phyloP scores from a whole-genome alignment of 208 protist species.

The Leishmania tropica region DNA sequence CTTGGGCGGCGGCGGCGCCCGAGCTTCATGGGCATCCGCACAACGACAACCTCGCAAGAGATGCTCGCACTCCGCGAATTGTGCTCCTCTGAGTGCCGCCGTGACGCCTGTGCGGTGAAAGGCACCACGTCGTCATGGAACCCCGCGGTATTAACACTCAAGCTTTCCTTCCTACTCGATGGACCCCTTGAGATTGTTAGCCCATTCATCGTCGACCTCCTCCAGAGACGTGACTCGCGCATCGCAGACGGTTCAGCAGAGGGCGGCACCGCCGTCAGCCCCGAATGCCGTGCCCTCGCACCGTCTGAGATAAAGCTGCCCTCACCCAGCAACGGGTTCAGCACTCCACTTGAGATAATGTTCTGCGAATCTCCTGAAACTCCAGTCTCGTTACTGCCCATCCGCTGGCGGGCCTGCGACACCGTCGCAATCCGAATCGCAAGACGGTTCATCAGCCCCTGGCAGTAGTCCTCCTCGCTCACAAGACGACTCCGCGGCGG shows the following conservation, averaged over 20 bases:
- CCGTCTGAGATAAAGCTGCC: not conserved
- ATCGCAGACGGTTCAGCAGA: not conserved
- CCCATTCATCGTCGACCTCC: not conserved
- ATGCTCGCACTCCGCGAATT: not conserved
- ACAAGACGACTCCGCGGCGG: slow-evolving; percentile 2
- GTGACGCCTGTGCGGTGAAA: not conserved
- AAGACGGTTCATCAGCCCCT: slow-evolving; percentile 1
- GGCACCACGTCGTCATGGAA: not conserved
- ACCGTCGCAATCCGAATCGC: not conserved
- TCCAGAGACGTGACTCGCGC: not conserved
- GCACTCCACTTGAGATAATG: not conserved
- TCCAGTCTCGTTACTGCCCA: slow-evolving; percentile 15
- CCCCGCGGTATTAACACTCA: not conserved
- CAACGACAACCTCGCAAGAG: not conserved
- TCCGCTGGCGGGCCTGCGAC: not conserved
- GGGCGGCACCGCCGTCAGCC: not conserved
- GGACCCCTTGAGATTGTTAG: not conserved
- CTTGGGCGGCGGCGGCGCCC: not conserved
- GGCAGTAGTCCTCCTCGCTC: slow-evolving; percentile 9
- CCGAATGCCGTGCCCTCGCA: not conserved
- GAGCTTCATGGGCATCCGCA: not conserved
- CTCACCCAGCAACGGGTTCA: not conserved
- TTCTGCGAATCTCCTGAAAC: slow-evolving; percentile 5
- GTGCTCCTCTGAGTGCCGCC: not conserved
- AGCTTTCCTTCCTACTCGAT: not conserved